A percentile compares a stretch with the other conserved stretches of the same genome.
phyloP scores from a whole-genome alignment of 345 rosid species.

The Lumnitzera littorea region DNA sequence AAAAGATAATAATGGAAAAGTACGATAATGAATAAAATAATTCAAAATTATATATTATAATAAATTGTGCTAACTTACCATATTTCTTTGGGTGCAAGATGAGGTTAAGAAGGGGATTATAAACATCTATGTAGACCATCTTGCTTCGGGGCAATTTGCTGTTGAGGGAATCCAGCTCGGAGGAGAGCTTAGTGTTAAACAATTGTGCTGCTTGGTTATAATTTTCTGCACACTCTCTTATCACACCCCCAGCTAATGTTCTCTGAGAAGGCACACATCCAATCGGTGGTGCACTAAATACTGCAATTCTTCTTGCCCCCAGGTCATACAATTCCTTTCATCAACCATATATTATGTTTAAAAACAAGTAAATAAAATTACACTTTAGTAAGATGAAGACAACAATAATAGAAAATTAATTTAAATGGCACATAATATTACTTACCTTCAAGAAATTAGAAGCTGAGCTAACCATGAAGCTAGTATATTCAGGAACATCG shows the following conservation, averaged over 20 bases:
- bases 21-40: too few species aligned
- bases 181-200: conserved; percentile 25
- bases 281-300: conserved; percentile 26
- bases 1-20: too few species aligned
- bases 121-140: conserved; percentile 37
- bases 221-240: conserved; percentile 20
- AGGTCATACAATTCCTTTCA: conserved; percentile 25
- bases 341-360: not conserved
- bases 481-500: conserved; percentile 31
- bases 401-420: not conserved
- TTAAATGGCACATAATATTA: not conserved
- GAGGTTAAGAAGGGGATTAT: conserved; percentile 32
- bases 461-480: conserved; percentile 38
- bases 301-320: conserved; percentile 35
- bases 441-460: conserved; percentile 36
- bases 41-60: too few species aligned
- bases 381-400: not conserved
- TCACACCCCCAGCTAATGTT: conserved; percentile 25
- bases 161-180: conserved; percentile 15
- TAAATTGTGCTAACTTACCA: conserved; percentile 17
- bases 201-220: conserved; percentile 19
- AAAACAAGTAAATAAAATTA: not conserved
- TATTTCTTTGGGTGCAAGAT: conserved; percentile 27
- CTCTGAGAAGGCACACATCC: conserved; percentile 41
- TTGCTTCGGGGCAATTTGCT: conserved; percentile 13